These are phyloP conservation scores for Xylaria venustula DNA, from an alignment of 495 filamentous ascomycete genomes.

Conservation along the genomic window DNA sequence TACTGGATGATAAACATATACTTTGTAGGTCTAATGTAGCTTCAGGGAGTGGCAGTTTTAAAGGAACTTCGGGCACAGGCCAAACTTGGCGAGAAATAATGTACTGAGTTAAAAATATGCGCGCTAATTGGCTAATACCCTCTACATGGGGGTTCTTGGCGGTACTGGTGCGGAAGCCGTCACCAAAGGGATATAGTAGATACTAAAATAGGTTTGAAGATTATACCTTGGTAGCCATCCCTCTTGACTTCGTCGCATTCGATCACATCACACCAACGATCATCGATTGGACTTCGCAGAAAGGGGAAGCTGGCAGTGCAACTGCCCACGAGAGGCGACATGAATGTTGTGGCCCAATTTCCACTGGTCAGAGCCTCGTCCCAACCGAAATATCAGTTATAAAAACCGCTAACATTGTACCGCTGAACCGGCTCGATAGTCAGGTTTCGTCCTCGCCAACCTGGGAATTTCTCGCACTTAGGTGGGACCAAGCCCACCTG, in stretches of 20 bases:
- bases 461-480: no score
- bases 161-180: no score
- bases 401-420: conserved; percentile 41
- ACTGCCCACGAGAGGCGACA: conserved; percentile 48
- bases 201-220: conserved; percentile 62
- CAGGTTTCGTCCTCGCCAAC: conserved; percentile 30
- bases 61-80: no score
- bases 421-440: conserved; percentile 50
- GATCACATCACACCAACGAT: conserved; percentile 54
- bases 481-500: no score
- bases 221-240: conserved; percentile 49
- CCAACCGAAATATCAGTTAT: conserved; percentile 53
- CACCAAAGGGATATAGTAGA: no score
- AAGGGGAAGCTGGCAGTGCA: conserved; percentile 48
- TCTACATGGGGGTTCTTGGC: no score
- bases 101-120: no score
- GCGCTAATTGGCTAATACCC: no score
- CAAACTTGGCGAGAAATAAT: no score
- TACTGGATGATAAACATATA: no score
- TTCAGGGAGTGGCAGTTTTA: no score
- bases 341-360: conserved; percentile 47
- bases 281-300: conserved; percentile 27
- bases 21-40: no score
- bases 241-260: conserved; percentile 50
- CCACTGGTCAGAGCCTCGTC: conserved; percentile 38